A percentile compares a stretch with the other conserved stretches of the same genome.
Evolutionary conservation across 352 stramenopile species (phyloP).

Genomic region (Phytopythium sindhum): DNA sequence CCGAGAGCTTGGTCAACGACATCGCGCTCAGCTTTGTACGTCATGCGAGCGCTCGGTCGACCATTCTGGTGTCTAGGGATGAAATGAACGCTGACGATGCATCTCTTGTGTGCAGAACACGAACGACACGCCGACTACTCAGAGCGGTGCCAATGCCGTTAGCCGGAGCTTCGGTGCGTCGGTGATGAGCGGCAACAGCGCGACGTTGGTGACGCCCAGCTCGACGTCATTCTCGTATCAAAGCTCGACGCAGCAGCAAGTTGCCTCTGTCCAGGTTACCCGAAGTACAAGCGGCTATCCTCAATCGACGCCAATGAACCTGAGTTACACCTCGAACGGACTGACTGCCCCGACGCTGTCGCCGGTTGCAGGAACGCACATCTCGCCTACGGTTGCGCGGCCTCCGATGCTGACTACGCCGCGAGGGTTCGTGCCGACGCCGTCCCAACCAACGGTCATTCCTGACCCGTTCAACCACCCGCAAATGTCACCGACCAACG

Average conservation of each 20-base stretch:
- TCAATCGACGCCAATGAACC: conserved; percentile 29
- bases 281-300: conserved; percentile 15
- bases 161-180: not conserved
- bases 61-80: not conserved
- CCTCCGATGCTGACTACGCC: conserved; percentile 6
- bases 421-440: not conserved
- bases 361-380: not conserved
- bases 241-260: conserved; percentile 11
- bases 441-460: conserved; percentile 11
- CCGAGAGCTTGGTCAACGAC: conserved; percentile 74
- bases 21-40: conserved; percentile 59
- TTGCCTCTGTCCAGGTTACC: not conserved
- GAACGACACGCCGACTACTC: conserved; percentile 3
- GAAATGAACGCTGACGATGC: not conserved
- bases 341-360: not conserved
- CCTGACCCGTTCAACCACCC: conserved; percentile 32
- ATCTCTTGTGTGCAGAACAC: conserved; percentile 1
- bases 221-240: conserved; percentile 35
- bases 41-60: not conserved
- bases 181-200: conserved; percentile 1
- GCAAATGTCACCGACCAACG: conserved; percentile 28
- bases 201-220: conserved; percentile 11
- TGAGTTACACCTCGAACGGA: conserved; percentile 21
- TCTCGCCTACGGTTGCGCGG: conserved; percentile 1
- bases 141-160: not conserved